Conservation (phyloP, 1,284 basidiomycete species). For the Apiotrichum siamense region DNA sequence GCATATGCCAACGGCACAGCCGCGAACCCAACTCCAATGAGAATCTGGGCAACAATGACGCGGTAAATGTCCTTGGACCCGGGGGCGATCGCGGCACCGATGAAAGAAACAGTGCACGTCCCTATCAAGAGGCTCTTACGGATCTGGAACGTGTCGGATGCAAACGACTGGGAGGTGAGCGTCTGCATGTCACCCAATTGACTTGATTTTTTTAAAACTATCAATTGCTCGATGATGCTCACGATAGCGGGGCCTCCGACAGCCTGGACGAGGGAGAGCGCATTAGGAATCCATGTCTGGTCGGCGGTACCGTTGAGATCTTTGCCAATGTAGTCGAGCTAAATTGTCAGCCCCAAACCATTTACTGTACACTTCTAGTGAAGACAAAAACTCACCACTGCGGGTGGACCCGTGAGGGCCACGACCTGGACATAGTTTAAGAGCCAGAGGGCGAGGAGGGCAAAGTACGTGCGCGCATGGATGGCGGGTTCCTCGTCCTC, state of each 20-base stretch:
- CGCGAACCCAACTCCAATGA: constrained; percentile 11
- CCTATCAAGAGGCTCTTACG: constrained; percentile 5
- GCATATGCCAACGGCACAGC: constrained; percentile 9
- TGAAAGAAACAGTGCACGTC: constrained; percentile 7
- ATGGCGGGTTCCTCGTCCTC: not conserved
- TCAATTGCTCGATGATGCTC: not conserved
- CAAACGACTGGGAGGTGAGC: constrained; percentile 4
- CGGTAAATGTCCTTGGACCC: constrained; percentile 11
- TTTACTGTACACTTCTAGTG: too few species aligned
- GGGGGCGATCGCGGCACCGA: constrained; percentile 11
- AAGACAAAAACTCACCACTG: not conserved
- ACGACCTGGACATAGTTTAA: not conserved
- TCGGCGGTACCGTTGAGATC: not conserved
- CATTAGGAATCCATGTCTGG: constrained; percentile 9
- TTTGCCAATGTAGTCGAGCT: constrained; percentile 9
- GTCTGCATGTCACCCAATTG: too few species aligned
- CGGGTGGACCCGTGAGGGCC: not conserved
- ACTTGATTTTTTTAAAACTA: too few species aligned
- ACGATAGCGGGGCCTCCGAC: constrained; percentile 6
- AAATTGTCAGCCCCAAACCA: too few species aligned
- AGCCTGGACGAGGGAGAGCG: constrained; percentile 8
- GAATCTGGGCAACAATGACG: constrained; percentile 8
- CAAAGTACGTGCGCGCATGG: not conserved
- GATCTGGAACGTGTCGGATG: constrained; percentile 12
- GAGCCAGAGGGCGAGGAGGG: not conserved